Evolutionary conservation across 2,329 filamentous ascomycete species (phyloP).

Genomic region (Dactylellina drechsleri): DNA sequence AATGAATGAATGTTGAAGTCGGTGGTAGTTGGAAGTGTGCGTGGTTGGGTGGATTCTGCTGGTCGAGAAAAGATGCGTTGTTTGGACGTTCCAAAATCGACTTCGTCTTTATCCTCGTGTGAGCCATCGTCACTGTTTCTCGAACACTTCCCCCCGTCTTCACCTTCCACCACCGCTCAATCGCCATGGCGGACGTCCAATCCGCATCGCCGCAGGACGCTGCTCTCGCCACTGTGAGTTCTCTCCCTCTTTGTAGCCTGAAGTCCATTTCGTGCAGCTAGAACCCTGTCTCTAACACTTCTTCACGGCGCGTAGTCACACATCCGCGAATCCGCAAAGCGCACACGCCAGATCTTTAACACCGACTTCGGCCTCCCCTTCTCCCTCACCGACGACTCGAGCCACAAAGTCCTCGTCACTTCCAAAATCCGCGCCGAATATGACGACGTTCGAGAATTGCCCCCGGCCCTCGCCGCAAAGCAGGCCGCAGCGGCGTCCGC

Average conservation of each 20-base stretch:
- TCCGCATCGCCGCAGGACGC: constrained; percentile 51
- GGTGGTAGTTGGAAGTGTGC: neutral
- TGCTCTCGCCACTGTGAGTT: constrained; percentile 36
- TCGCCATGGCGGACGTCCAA: constrained; percentile 54
- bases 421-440: constrained; percentile 78
- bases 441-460: constrained; percentile 78
- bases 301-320: constrained; percentile 52
- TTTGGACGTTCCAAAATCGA: constrained; percentile 14
- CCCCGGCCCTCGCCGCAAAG: constrained; percentile 80
- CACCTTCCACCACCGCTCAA: constrained; percentile 17
- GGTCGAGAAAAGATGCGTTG: constrained; percentile 41
- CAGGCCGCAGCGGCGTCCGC: constrained; percentile 72
- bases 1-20: neutral
- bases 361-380: constrained; percentile 65
- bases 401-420: constrained; percentile 64
- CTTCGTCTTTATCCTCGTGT: constrained; percentile 12
- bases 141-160: constrained; percentile 16
- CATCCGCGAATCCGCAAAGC: constrained; percentile 65
- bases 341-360: constrained; percentile 68
- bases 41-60: constrained; percentile 24
- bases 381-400: constrained; percentile 59
- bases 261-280: neutral
- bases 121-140: neutral
- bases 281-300: neutral
- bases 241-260: neutral